Evolutionary conservation across 2,329 filamentous ascomycete species (phyloP), one percentile per base, ranked within the genome.

Genomic region (Aspergillus vadensis): DNA sequence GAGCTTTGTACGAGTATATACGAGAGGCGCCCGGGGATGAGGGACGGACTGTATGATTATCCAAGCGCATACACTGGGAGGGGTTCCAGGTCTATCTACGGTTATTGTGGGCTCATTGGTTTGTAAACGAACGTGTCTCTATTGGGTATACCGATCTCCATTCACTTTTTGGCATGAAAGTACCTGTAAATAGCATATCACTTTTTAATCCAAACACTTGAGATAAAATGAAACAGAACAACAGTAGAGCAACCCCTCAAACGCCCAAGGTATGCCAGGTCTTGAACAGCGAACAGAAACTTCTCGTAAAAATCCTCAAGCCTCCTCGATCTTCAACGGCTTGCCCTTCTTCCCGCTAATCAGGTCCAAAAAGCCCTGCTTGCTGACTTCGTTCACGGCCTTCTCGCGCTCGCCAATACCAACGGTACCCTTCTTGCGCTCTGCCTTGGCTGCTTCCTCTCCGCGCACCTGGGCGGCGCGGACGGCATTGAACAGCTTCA

Each of bases 401-500:
- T 96, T 92, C 78, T 96, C 90, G 66, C 92, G 86, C 76, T 90
- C 87, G 63, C 85, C 85, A 71, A 92, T 87, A 1, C 94, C 94
- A 32, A 97, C 85, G 0, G 96, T 81, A 3, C 92, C 91, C 62
- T 86, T 87, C 76, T 86, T 85, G 52, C 87, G 84, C 66, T 86
- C 85, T 75, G 82, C 86, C 72, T 71, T 74, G 15, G 90, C 88
- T 5, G 92, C 90, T 76, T 94, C 88, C 61, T 89, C 86, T 2
- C 90, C 93, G 76, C 93, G 91, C 59, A 97, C 90, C 78, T 99
- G 95, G 14, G 95, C 93, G 21, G 91, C 91, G 48, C 94, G 84
- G 32, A 99, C 92, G 0, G 95, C 95, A 76, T 98, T 97, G 79
- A 99, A 99, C 60, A 99, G 82, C 81, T 94, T 96, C 23, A 98